These are phyloP conservation scores for Botrytis hyacinthi DNA, from an alignment of 2,329 filamentous ascomycete species.

Conservation along the genomic window DNA sequence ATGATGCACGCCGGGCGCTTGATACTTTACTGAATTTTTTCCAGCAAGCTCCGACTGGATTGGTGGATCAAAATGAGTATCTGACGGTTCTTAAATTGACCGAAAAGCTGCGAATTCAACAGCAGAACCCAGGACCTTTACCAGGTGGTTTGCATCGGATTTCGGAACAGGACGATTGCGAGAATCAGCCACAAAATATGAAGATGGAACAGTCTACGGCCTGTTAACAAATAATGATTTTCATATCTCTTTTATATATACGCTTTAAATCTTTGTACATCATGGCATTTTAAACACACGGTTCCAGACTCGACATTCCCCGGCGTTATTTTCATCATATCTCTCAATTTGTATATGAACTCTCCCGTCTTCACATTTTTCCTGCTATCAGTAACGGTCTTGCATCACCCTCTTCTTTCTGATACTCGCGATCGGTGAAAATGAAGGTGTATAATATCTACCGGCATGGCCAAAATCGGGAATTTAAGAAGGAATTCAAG, in stretches of 20 bases:
- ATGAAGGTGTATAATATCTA: neutral
- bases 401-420: neutral
- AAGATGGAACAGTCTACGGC: conserved; percentile 39
- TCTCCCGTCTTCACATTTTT: neutral
- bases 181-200: conserved; percentile 28
- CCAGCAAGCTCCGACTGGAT: conserved; percentile 60
- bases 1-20: conserved; percentile 80
- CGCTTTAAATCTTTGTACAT: conserved; percentile 22
- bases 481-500: neutral
- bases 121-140: conserved; percentile 33
- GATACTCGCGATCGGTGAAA: neutral
- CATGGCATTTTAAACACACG: conserved; percentile 11
- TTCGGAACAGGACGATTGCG: conserved; percentile 37
- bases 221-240: conserved; percentile 25
- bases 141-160: conserved; percentile 43
- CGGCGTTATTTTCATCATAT: conserved; percentile 11
- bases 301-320: conserved; percentile 6
- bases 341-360: conserved; percentile 11
- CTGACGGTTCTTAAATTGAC: conserved; percentile 76
- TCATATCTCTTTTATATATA: neutral
- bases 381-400: neutral
- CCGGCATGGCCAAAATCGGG: neutral
- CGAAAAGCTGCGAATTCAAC: conserved; percentile 76
- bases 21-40: conserved; percentile 82
- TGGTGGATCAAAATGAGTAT: conserved; percentile 76